Base-by-base conservation (phyloP, 2,329 filamentous ascomycete species). In the Trichoderma sp. region DNA sequence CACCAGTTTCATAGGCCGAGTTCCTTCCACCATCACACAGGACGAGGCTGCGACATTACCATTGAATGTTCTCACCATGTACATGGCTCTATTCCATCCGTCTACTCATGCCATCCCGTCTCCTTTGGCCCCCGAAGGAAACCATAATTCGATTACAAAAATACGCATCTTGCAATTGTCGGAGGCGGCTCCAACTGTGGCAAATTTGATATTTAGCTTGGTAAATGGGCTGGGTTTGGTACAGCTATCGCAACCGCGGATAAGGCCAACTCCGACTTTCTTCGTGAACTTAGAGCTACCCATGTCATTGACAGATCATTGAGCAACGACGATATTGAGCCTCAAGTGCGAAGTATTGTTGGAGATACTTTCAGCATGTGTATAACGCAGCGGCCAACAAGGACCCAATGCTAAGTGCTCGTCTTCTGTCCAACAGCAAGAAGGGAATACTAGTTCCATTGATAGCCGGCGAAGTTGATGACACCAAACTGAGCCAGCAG, bases 11-110 rank as follows among this genome's bases (percentile, higher is more conserved):
- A 8, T 52, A 32, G 59, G 59, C 2, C 42, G 22, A 9, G 59
- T 63, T 13, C 59, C 59, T 4, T 35, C 59, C 15, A 52, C 59
- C 13, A 37, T 37, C 9, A 52, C 59, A 19, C 59, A 50, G 12
- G 59, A 52, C 3, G 59, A 63, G 32, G 59, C 59, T 13, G 59
- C 59, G 3, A 63, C 59, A 12, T 34, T 63, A 9, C 42, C 59
- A 5, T 19, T 63, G 45, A 63, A 63, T 5, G 45, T 13, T n/a
- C 59, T 63, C 2, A 63, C 59, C 9, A 63, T 63, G 59, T 63
- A 63, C 45, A 52, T 63, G 19, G 59, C 59, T 2, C 13, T 63
- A 2, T 63, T 63, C 10, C 42, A 63, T n/a, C 17, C 13, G 19
- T 50, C 42, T 34, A 52, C 45, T 2, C 59, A 63, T 5, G 59